Evolutionary conservation across 495 filamentous ascomycete genomes (phyloP).

Genomic region (Apiosordaria backusii): DNA sequence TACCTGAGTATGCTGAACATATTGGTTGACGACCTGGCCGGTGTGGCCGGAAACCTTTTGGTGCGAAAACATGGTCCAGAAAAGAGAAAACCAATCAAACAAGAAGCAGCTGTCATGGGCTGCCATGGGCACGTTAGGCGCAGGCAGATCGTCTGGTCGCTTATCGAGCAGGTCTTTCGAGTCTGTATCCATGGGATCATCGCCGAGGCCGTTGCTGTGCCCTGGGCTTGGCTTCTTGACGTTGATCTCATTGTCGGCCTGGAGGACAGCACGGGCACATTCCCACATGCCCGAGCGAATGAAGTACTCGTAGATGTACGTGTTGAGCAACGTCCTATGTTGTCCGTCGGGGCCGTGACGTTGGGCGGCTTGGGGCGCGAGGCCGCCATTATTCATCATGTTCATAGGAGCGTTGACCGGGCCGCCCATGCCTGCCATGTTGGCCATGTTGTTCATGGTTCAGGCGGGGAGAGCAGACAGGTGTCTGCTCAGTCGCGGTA

Average conservation of each 20-base stretch:
- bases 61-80: conserved; percentile 90
- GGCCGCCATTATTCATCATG: conserved; percentile 67
- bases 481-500: conserved; percentile 21
- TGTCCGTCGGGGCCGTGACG: conserved; percentile 18
- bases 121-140: conserved; percentile 61
- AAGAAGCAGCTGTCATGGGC: conserved; percentile 75
- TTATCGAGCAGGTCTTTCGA: conserved; percentile 75
- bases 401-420: conserved; percentile 60
- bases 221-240: conserved; percentile 55
- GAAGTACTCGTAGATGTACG: conserved; percentile 97
- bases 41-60: conserved; percentile 58
- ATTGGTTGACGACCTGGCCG: conserved; percentile 55
- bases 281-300: conserved; percentile 76
- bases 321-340: conserved; percentile 63
- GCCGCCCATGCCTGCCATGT: conserved; percentile 53
- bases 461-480: conserved; percentile 26
- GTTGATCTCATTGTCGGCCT: conserved; percentile 57
- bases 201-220: conserved; percentile 69
- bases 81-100: conserved; percentile 91
- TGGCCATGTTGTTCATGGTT: conserved; percentile 64
- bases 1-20: conserved; percentile 81
- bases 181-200: conserved; percentile 77
- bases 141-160: conserved; percentile 72
- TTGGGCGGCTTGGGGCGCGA: conserved; percentile 32
- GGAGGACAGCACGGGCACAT: conserved; percentile 68